Base-by-base conservation (phyloP, 768 basidiomycete species). In the Cystoderma amianthinum region DNA sequence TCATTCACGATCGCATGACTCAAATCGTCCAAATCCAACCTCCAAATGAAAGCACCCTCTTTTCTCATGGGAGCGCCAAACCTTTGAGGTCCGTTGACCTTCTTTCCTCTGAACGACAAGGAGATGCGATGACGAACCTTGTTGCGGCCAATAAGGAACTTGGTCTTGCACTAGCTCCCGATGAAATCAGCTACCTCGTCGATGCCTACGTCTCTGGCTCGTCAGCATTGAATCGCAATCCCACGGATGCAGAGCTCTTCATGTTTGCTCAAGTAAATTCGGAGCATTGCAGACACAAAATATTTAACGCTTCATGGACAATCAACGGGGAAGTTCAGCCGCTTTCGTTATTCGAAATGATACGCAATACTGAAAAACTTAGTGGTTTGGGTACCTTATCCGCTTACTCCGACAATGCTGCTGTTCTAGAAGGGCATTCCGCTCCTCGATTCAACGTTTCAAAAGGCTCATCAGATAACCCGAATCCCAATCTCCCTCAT, bases 251-350 rank as follows among this genome's bases (percentile, higher is more conserved):
- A 2, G 96, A 99, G 59, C 72, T 99, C 5, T 99, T 99, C 76
- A 99, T 98, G 96, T 99, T 98, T 61, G 95, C 96, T 2, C 96
- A 99, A 57, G 95, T 99, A 59, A 99, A 99, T 66, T 97, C 94
- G n/a, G 96, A 99, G 61, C 96, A 98, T 57, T 99, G 96, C 61
- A 76, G 96, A 23, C 96, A 99, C 73, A 99, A 99, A 66, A 98
- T 97, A 51, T 99, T 98, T 72, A 99, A 99, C 57, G 94, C 96
- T 0, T 75, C 86, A 12, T 99, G 96, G 96, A 88, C 80, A 9
- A 78, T 99, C 49, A 86, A 97, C 52, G 84, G 73, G 2, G 52
- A 69, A 30, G 53, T 69, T 9, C 69, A 79, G 51, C 75, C 85
- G 43, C 66, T 68, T 34, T 88, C 90, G 3, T 77, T 98, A 16